Base-by-base conservation (phyloP, 805 yeast species). In the Metschnikowia baotianmanensis region DNA sequence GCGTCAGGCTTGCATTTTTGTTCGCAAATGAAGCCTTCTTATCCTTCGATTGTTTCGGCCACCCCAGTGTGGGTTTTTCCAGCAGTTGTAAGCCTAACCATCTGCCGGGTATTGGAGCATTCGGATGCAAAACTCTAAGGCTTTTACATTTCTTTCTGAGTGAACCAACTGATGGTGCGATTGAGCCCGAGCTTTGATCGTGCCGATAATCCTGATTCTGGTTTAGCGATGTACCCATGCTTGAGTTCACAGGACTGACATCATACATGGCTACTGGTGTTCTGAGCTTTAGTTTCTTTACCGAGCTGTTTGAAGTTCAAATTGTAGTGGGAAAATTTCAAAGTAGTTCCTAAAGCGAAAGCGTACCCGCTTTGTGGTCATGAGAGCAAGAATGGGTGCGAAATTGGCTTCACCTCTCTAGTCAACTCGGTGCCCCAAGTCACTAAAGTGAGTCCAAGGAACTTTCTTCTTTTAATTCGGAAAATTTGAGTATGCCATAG, bases 101-200 rank as follows among this genome's bases (percentile, higher is more conserved):
- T 28, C 40, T 31, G 4, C 44, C 44, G 7, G 44, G 44, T 3
- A 40, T 23, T 16, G 40, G 19, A n/a, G 44, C n/a, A 26, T 40
- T 40, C 8, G 44, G 44, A 15, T 40, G 44, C 23, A 40, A 22
- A 2, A 36, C 44, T n/a, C 22, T 24, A 9, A 40, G 20, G 15
- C 28, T 34, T 5, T 32, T 12, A 18, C 12, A 17, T 16, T 24
- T 40, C 25, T 12, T 20, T 15, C 24, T 34, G 8, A 21, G 22
- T 2, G 36, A 29, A 22, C 31, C 43, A 12, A 34, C 15, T 4
- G 39, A 30, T 13, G 12, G 23, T 6, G 18, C 36, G 7, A 35
- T 21, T 6, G 39, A 40, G 21, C 12, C 19, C 5, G 39, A 26
- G 25, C 24, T 27, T 6, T 26, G 36, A 5, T 31, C 43, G 5